Conservation (phyloP, 345 rosid genomes). For the Aquilaria malaccensis region DNA sequence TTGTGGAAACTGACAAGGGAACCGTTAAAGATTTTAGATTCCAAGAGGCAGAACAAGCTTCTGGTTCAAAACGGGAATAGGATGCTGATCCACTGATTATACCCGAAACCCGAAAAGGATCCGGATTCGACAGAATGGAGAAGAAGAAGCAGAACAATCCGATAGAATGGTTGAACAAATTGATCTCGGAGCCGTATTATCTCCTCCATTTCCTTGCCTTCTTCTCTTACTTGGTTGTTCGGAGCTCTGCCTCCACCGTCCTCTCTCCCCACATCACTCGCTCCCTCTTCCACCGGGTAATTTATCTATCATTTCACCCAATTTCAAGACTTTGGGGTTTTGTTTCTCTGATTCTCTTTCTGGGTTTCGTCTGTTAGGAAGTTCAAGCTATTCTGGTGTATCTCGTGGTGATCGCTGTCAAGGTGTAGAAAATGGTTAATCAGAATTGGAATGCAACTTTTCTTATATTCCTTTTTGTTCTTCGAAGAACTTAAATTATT, state of each 20-base stretch:
- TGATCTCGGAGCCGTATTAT: constrained; percentile 66
- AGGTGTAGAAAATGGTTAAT: constrained; percentile 29
- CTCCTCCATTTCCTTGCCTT: constrained; percentile 62
- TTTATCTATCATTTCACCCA: not conserved
- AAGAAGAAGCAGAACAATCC: constrained; percentile 15
- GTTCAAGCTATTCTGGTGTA: constrained; percentile 74
- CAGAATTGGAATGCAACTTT: not conserved
- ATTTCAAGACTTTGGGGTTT: too few species aligned
- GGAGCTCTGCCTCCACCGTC: constrained; percentile 36
- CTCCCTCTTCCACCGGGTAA: constrained; percentile 45
- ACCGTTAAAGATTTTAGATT: too few species aligned
- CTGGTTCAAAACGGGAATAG: too few species aligned
- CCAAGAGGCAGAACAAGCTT: too few species aligned
- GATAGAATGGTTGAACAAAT: constrained; percentile 37
- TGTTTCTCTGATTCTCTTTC: too few species aligned
- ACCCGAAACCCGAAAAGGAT: constrained; percentile 4
- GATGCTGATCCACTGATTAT: not conserved
- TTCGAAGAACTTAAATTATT: not conserved
- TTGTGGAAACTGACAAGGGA: too few species aligned
- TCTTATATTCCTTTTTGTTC: not conserved
- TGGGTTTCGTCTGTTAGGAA: constrained; percentile 34
- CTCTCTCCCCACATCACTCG: constrained; percentile 40
- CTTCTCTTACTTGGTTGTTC: constrained; percentile 68
- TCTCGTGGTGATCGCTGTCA: constrained; percentile 39
- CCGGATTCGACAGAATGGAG: constrained; percentile 14